These are phyloP conservation scores for Backusella luteola DNA, from an alignment of 192 early-diverging fungal genomes.

Conservation along the genomic window DNA sequence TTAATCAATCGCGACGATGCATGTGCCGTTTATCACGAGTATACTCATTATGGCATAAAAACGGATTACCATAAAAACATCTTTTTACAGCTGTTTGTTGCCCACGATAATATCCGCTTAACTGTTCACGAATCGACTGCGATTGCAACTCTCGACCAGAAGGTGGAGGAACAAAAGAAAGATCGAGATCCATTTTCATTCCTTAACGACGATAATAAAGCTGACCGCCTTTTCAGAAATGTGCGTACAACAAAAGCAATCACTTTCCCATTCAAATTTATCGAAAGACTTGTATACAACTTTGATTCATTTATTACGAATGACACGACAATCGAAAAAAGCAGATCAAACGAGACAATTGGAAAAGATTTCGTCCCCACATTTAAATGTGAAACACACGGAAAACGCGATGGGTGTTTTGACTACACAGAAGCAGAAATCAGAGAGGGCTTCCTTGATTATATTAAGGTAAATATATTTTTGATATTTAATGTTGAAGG, in stretches of 20 bases:
- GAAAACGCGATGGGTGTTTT: not conserved
- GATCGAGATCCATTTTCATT: not conserved
- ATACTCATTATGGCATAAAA: not conserved
- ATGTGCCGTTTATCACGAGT: constrained; percentile 42
- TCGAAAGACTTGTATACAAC: not conserved
- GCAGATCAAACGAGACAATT: not conserved
- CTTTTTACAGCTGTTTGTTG: not conserved
- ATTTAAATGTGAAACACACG: not conserved
- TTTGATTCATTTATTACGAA: not conserved
- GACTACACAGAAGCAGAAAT: not conserved
- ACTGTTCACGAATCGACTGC: not conserved
- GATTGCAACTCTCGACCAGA: not conserved
- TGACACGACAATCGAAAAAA: not conserved
- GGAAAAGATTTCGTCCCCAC: not conserved
- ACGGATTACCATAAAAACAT: not conserved
- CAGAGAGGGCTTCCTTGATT: not conserved
- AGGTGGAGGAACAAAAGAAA: not conserved
- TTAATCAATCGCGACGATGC: constrained; percentile 44
- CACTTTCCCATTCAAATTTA: constrained; percentile 6
- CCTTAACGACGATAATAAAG: not conserved
- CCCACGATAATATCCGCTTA: not conserved
- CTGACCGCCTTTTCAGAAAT: not conserved
- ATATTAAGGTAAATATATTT: not conserved
- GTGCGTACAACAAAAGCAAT: not conserved
- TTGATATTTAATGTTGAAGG: not conserved